Base-by-base conservation (phyloP, 768 basidiomycete genomes). In the Lyophyllum semitale region DNA sequence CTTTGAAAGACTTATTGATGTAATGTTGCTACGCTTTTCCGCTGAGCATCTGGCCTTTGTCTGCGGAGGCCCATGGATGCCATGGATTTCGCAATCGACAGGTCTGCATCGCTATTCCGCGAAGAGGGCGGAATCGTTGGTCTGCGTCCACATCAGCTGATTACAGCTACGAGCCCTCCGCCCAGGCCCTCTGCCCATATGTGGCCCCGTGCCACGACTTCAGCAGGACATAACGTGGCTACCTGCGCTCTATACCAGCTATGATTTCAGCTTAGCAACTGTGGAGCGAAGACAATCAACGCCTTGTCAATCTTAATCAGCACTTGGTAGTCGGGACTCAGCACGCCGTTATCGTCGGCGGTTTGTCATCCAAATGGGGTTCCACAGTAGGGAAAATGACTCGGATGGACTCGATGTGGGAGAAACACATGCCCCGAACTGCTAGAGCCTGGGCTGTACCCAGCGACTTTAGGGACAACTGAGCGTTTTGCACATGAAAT, bases 311-410 rank as follows among this genome's bases (percentile, higher is more conserved):
- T n/a, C 4, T 11, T 11, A 30, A 6, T 30, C 29, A 30, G 29
- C 37, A 15, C 37, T 5, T 38, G 37, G 37, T 4, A n/a, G 51
- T 46, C 51, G 53, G 53, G 50, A 27, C n/a, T n/a, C n/a, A 35
- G 18, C 17, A 33, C 20, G 26, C 57, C 60, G 60, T 48, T 55
- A 47, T 56, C 33, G 40, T 51, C 60, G 60, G 60, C 13, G 44
- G 40, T 55, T 53, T 54, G 52, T 59, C 52, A 59, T 48, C 57
- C 13, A 9, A 15, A 29, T 20, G 20, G 44, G 23, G 41, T 23
- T 20, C 20, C 27, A 55, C 48, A n/a, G 48, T 29, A 40, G 54
- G 53, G 59, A 52, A 57, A 52, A 53, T 54, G 54, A 59, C 57
- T 59, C 48, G 54, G 48, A 40, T 32, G 33, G 60, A 59, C 54